Evolutionary conservation across 805 yeast genomes (phyloP).

Genomic region (Kazachstania africana): DNA sequence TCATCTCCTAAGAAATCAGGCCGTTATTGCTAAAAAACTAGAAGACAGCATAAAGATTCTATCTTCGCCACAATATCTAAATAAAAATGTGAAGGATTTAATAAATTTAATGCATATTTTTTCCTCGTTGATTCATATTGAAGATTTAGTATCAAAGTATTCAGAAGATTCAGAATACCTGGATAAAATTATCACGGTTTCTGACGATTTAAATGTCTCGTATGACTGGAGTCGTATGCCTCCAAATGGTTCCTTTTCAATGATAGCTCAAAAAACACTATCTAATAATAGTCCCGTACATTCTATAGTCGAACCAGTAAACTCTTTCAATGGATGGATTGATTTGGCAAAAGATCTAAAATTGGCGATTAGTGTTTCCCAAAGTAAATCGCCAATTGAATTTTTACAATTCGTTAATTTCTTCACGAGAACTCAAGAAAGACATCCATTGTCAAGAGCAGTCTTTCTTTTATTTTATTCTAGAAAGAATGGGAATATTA

Average conservation of each 20-base stretch:
- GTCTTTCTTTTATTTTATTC: conserved; percentile 49
- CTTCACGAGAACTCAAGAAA: conserved; percentile 26
- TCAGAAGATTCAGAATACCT: conserved; percentile 7
- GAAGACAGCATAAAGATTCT: conserved; percentile 23
- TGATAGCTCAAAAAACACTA: conserved; percentile 35
- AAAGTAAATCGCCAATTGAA: conserved; percentile 23
- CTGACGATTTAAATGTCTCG: conserved; percentile 1
- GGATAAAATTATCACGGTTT: conserved; percentile 7
- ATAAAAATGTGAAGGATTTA: conserved; percentile 5
- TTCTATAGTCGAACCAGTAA: conserved; percentile 21
- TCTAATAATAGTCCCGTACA: conserved; percentile 39
- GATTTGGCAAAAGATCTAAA: conserved; percentile 30
- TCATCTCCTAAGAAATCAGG: conserved; percentile 13
- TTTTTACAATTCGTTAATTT: conserved; percentile 23
- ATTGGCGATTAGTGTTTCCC: conserved; percentile 24
- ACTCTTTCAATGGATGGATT: conserved; percentile 19
- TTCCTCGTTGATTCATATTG: conserved; percentile 24
- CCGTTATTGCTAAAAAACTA: conserved; percentile 19
- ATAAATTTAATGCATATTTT: conserved; percentile 22
- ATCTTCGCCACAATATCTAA: not conserved
- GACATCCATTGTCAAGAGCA: conserved; percentile 44
- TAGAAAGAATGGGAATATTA: conserved; percentile 47
- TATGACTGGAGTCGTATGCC: conserved; percentile 1
- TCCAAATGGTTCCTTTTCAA: conserved; percentile 31
- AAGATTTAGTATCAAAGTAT: conserved; percentile 7